These are phyloP conservation scores for Serendipita indica DNA, from an alignment of 768 basidiomycete species.

Conservation along the genomic window DNA sequence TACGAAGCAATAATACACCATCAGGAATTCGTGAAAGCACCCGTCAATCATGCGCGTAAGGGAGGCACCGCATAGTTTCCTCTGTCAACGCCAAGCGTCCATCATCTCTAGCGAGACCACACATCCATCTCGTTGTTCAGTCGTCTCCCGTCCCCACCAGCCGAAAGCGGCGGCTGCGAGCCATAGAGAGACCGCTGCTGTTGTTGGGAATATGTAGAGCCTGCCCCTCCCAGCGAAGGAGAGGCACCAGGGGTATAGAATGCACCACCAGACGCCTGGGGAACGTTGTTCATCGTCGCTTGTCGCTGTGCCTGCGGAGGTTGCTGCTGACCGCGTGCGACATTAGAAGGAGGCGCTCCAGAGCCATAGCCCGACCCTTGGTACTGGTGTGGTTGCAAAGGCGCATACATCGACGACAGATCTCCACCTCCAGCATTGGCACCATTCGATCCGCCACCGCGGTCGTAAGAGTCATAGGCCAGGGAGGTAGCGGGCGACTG, in stretches of 20 bases:
- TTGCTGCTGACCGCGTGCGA: background rate
- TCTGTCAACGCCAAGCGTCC: background rate
- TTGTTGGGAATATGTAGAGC: background rate
- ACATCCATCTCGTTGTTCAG: conserved; percentile 7
- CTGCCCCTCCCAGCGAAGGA: conserved; percentile 9
- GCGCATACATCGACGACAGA: conserved; percentile 49
- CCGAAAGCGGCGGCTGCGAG: background rate
- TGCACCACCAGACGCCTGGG: conserved; percentile 41
- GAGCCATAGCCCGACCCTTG: conserved; percentile 32
- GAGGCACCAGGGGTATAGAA: conserved; percentile 52
- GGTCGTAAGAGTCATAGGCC: conserved; percentile 20
- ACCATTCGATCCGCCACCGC: conserved; percentile 14
- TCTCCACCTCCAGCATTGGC: conserved; percentile 25
- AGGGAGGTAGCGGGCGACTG: conserved; percentile 32
- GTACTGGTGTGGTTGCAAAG: conserved; percentile 74
- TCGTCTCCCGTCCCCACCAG: background rate
- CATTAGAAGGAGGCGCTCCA: conserved; percentile 19
- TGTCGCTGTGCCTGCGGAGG: background rate
- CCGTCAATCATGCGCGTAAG: background rate
- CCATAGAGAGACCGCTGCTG: conserved; percentile 9
- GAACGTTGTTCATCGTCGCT: conserved; percentile 16
- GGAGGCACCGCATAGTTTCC: background rate
- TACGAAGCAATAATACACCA: background rate
- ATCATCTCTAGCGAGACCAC: conserved; percentile 7
- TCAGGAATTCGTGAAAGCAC: too few relatives aligned